Conservation (phyloP, 2,329 filamentous ascomycete species). For the Hypoxylon sp. region DNA sequence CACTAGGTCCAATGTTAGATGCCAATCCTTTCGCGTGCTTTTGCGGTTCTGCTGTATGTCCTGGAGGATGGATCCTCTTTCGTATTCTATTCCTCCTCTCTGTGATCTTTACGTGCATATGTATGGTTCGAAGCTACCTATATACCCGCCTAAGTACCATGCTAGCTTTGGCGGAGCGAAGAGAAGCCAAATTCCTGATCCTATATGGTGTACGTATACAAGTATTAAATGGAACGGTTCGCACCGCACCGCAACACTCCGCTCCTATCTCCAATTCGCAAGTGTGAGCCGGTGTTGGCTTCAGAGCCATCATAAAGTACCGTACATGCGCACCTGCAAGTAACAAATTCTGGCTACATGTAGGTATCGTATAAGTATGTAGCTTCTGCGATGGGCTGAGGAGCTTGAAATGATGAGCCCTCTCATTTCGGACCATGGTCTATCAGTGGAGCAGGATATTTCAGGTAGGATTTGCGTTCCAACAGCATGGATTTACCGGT, state of each 20-base stretch:
- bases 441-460: constrained; percentile 17
- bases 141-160: not conserved
- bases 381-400: too few species aligned
- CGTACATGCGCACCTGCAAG: not conserved
- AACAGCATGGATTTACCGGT: constrained; percentile 24
- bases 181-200: not conserved
- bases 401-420: not conserved
- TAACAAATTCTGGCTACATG: not conserved
- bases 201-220: not conserved
- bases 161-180: not conserved
- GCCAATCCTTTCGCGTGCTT: constrained; percentile 15
- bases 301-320: not conserved
- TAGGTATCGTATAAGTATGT: too few species aligned
- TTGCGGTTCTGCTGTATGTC: not conserved
- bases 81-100: not conserved
- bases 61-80: constrained; percentile 1
- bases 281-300: not conserved
- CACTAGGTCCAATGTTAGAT: constrained; percentile 4
- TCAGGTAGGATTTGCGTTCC: constrained; percentile 24
- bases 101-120: not conserved
- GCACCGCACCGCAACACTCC: constrained; percentile 30
- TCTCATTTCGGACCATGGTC: constrained; percentile 1
- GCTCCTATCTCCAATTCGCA: not conserved
- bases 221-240: constrained; percentile 21
- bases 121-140: not conserved